phyloP scores from a whole-genome alignment of 306 rosid genomes.

The Vigna hirtella region DNA sequence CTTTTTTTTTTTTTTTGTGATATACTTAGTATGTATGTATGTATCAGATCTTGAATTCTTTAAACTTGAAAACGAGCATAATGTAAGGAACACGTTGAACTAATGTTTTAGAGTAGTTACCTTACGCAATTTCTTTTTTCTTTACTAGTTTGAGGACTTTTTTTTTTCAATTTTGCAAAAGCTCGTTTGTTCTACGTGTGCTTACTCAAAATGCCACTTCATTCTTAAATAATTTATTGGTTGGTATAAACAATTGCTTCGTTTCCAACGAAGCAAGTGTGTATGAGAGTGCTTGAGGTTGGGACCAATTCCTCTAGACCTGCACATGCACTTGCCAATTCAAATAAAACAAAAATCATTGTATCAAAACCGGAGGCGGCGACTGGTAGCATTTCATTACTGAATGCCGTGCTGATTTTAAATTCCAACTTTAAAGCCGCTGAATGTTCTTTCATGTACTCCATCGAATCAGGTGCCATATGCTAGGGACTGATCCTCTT shows the following conservation, averaged over 20 bases:
- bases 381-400: background rate
- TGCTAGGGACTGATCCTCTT: too few species aligned
- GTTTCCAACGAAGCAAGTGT: background rate
- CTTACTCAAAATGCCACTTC: background rate
- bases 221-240: too few species aligned
- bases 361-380: background rate
- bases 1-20: conserved; percentile 53
- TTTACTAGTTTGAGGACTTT: background rate
- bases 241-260: background rate
- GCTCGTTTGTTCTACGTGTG: background rate
- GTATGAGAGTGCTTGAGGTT: background rate
- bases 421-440: background rate
- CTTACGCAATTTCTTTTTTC: background rate
- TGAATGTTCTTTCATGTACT: background rate
- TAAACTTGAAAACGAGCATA: conserved; percentile 48
- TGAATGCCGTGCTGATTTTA: background rate
- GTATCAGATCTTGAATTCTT: conserved; percentile 58
- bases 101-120: conserved; percentile 24
- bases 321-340: background rate
- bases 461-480: background rate
- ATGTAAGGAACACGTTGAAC: conserved; percentile 42
- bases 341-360: background rate
- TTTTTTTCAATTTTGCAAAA: background rate
- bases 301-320: background rate
- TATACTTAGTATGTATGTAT: conserved; percentile 58